These are phyloP conservation scores for Martensiomyces pterosporus DNA, from an alignment of 192 early-diverging fungal species.

Conservation along the genomic window DNA sequence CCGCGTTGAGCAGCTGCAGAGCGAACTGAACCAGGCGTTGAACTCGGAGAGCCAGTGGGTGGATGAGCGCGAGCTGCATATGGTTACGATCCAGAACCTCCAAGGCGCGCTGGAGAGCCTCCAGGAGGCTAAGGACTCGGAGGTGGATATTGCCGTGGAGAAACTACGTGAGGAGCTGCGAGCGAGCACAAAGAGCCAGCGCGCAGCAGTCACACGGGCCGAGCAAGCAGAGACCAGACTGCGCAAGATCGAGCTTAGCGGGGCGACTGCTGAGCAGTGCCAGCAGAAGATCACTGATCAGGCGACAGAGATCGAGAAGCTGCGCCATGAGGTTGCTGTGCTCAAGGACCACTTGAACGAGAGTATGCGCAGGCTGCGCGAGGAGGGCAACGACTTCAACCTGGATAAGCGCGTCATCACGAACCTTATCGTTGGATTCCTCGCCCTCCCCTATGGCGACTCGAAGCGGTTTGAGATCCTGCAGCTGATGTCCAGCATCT, in stretches of 20 bases:
- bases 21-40: constrained; percentile 53
- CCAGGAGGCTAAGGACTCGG: constrained; percentile 68
- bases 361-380: constrained; percentile 82
- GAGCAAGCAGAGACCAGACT: constrained; percentile 26
- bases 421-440: constrained; percentile 85
- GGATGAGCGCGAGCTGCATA: constrained; percentile 55
- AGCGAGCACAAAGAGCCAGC: constrained; percentile 41
- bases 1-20: constrained; percentile 51
- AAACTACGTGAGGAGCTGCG: constrained; percentile 50
- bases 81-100: constrained; percentile 72
- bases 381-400: constrained; percentile 73
- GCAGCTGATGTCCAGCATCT: constrained; percentile 81
- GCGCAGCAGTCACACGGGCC: constrained; percentile 56
- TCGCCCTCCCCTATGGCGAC: constrained; percentile 81
- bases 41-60: constrained; percentile 56
- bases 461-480: constrained; percentile 89
- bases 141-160: constrained; percentile 58
- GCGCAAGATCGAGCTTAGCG: constrained; percentile 24
- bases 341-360: constrained; percentile 88
- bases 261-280: constrained; percentile 50
- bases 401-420: constrained; percentile 84
- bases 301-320: constrained; percentile 51
- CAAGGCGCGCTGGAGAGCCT: constrained; percentile 86
- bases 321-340: constrained; percentile 56
- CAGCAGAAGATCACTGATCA: constrained; percentile 53